Evolutionary conservation across 1,284 basidiomycete genomes (phyloP).

Genomic region (Stygiomarasmius scandens): DNA sequence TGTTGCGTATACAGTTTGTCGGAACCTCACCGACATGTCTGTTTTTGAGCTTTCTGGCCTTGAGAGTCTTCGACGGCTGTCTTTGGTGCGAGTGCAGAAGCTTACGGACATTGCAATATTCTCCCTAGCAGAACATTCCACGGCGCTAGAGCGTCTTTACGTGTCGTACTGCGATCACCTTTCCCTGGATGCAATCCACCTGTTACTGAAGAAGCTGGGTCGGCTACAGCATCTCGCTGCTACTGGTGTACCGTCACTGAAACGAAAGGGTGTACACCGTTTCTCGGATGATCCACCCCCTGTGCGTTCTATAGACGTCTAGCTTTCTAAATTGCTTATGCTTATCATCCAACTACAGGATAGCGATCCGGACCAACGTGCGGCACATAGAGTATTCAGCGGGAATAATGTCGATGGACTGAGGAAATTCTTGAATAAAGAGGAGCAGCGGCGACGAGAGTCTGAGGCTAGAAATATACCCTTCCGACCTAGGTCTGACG

Average conservation of each 20-base stretch:
- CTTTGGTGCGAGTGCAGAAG: conserved; percentile 74
- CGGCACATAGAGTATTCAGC: conserved; percentile 84
- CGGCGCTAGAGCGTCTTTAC: conserved; percentile 81
- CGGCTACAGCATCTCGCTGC: conserved; percentile 79
- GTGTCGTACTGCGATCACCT: conserved; percentile 88
- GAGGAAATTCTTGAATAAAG: conserved; percentile 67
- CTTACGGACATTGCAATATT: conserved; percentile 72
- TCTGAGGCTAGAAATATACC: conserved; percentile 60
- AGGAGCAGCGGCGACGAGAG: conserved; percentile 55
- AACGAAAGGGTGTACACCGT: conserved; percentile 69
- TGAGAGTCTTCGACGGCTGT: conserved; percentile 75
- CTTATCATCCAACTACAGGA: conserved; percentile 34
- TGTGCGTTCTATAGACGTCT: conserved; percentile 48
- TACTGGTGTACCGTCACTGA: conserved; percentile 82
- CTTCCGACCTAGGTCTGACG: conserved; percentile 61
- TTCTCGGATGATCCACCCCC: conserved; percentile 81
- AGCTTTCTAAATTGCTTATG: conserved; percentile 2
- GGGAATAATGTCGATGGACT: conserved; percentile 72
- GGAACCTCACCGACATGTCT: conserved; percentile 82
- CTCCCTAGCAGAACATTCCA: conserved; percentile 64
- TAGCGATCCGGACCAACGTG: conserved; percentile 62
- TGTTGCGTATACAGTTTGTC: conserved; percentile 59
- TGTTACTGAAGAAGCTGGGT: conserved; percentile 65
- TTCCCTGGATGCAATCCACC: conserved; percentile 78
- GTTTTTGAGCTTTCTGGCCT: conserved; percentile 82